phyloP scores from a whole-genome alignment of 805 yeast genomes.

The Saccharomycopsis guyanensis region DNA sequence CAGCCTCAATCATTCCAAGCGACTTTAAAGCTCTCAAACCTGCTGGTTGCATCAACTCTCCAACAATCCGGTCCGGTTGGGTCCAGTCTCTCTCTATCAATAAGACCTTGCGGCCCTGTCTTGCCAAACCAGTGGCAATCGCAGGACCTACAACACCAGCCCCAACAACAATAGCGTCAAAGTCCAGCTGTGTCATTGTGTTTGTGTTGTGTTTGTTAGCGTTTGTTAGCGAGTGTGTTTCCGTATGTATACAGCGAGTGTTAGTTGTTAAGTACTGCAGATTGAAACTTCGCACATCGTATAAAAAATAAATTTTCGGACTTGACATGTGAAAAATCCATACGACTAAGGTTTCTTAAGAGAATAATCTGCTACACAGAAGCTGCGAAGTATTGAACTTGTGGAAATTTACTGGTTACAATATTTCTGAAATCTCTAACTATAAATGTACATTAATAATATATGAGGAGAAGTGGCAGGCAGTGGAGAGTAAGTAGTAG shows the following conservation, averaged over 20 bases:
- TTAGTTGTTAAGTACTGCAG: not conserved
- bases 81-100: conserved; percentile 81
- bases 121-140: conserved; percentile 80
- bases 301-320: not conserved
- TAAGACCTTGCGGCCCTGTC: conserved; percentile 78
- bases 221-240: not conserved
- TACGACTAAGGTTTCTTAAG: not conserved
- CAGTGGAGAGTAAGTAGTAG: too few species aligned
- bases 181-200: conserved; percentile 25
- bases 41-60: conserved; percentile 94
- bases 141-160: conserved; percentile 98
- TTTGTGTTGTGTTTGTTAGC: not conserved
- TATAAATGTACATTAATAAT: too few species aligned
- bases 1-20: conserved; percentile 72
- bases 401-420: too few species aligned
- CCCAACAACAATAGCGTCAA: conserved; percentile 88
- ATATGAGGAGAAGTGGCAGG: too few species aligned
- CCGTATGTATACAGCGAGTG: not conserved
- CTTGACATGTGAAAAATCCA: not conserved
- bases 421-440: too few species aligned
- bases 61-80: conserved; percentile 93
- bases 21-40: conserved; percentile 82
- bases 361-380: too few species aligned
- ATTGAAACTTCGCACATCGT: conserved; percentile 1
- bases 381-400: too few species aligned